Base-by-base conservation (phyloP, 768 basidiomycete species). In the Cantharellus anzutake region DNA sequence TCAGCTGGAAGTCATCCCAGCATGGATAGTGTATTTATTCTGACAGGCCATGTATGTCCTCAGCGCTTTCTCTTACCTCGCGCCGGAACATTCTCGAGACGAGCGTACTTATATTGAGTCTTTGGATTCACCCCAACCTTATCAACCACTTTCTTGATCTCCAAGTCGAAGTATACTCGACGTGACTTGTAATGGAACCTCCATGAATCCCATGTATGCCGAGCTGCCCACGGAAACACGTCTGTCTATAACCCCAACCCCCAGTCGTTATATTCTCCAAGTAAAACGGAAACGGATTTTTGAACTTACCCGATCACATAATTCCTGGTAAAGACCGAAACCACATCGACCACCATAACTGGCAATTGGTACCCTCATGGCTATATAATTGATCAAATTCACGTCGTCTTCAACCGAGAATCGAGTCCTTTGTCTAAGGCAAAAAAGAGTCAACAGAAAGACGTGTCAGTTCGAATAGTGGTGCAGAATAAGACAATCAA, bases 161-260 rank as follows among this genome's bases (percentile, higher is more conserved):
- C 35, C 5, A 57, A 37, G 56, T 57, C 56, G 35, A 57, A 57
- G 38, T 7, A 5, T 5, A 40, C 5, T 37, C 16, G 35, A 57
- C 41, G 35, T 38, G 14, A 5, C 40, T 57, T 57, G 56, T 57
- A 57, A 14, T 41, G 56, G 41, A 41, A 41, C 14, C 38, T 5
- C 56, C 56, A 57, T 7, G 56, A 57, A 57, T 39, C 16, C 56
- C 56, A 57, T 38, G 56, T 11, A 41, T 57, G 56, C 41, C 56
- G 35, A 5, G 16, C 16, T 5, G 56, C 56, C 56, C 56, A 57
- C 14, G 56, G 56, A 42, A 41, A 57, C 14, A 41, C 40, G 7
- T 39, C 56, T 1, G 34, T 14, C 56, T 57, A 35, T 57, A 39
- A 41, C 5, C 16, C 14, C 5, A 42, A 7, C 14, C 5, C 16